Conservation (phyloP, 2,329 filamentous ascomycete genomes). For the Rhytidhysteron rufulum region DNA sequence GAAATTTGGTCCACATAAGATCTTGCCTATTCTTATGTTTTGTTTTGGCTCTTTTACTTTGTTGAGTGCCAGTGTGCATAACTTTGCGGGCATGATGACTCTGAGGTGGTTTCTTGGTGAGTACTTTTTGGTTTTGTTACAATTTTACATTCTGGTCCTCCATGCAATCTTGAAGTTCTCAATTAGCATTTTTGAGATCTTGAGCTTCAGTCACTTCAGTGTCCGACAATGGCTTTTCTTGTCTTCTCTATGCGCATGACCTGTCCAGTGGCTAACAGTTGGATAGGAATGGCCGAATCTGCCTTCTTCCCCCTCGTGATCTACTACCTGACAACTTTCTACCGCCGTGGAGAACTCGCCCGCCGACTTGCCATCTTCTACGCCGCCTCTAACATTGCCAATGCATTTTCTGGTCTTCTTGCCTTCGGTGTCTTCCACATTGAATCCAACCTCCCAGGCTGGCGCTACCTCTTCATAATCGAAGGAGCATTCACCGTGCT, state of each 20-base stretch:
- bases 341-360: conserved; percentile 67
- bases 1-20: conserved; percentile 60
- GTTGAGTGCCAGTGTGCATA: conserved; percentile 52
- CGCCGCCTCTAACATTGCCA: conserved; percentile 70
- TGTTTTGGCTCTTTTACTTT: conserved; percentile 64
- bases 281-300: conserved; percentile 54
- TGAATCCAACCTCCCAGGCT: conserved; percentile 52
- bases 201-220: no score
- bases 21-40: conserved; percentile 66
- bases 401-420: conserved; percentile 60
- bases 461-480: conserved; percentile 65
- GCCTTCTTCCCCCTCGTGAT: conserved; percentile 69
- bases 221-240: no score
- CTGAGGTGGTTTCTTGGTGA: conserved; percentile 64
- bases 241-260: no score
- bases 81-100: conserved; percentile 64
- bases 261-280: no score
- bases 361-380: conserved; percentile 71
- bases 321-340: conserved; percentile 61
- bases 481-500: conserved; percentile 57
- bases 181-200: no score
- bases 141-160: neutral
- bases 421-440: conserved; percentile 59
- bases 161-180: neutral
- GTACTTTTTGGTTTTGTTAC: conserved; percentile 6